Conservation (phyloP, 2,329 filamentous ascomycete species). For the Scedosporium aurantiacum region DNA sequence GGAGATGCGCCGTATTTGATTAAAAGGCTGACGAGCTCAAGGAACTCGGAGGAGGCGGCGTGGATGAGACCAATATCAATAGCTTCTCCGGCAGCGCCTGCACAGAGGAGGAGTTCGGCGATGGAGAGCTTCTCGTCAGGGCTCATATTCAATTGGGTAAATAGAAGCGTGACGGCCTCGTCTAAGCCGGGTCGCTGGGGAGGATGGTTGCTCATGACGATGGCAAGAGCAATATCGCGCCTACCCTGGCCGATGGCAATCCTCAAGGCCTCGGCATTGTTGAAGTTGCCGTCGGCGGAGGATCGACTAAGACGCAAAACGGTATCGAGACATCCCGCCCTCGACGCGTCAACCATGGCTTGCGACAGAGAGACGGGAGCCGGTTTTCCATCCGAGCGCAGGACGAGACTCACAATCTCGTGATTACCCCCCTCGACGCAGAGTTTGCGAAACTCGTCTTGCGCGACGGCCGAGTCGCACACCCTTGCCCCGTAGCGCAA, state of each 20-base stretch:
- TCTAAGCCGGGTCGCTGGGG: conserved; percentile 37
- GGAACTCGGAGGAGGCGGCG: conserved; percentile 37
- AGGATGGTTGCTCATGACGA: conserved; percentile 41
- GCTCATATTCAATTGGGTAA: conserved; percentile 32
- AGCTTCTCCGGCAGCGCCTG: conserved; percentile 41
- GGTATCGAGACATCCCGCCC: conserved; percentile 36
- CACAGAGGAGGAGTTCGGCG: conserved; percentile 45
- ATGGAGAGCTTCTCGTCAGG: conserved; percentile 39
- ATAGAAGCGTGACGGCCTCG: conserved; percentile 37
- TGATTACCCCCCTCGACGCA: conserved; percentile 34
- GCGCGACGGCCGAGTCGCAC: conserved; percentile 34
- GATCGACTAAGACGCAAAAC: conserved; percentile 40
- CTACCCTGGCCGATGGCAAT: conserved; percentile 35
- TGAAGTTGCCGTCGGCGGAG: conserved; percentile 40
- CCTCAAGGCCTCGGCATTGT: conserved; percentile 40
- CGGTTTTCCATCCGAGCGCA: conserved; percentile 38
- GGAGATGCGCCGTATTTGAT: conserved; percentile 42
- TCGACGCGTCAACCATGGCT: conserved; percentile 39
- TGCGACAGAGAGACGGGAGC: conserved; percentile 32
- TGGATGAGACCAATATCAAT: conserved; percentile 36
- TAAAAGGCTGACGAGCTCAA: conserved; percentile 44
- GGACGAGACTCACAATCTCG: conserved; percentile 34
- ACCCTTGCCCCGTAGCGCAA: conserved; percentile 39
- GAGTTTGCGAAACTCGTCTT: conserved; percentile 41
- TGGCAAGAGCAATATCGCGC: conserved; percentile 42